Conservation (phyloP, 148 eudicot species). For the Linanthus parryae region DNA sequence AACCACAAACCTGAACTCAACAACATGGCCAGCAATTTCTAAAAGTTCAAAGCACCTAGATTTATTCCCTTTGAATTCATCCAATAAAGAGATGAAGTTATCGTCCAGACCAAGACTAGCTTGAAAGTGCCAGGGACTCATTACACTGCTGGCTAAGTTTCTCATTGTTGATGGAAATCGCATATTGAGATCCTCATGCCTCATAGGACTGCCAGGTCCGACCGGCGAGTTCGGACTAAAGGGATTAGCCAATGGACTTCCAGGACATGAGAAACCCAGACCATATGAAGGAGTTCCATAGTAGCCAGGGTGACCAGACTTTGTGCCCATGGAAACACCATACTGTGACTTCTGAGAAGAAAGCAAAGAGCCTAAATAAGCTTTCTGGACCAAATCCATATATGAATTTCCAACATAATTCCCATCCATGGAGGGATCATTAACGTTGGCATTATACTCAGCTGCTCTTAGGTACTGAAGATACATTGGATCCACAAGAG, state of each 20-base stretch:
- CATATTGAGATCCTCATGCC: conserved; percentile 60
- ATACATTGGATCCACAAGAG: conserved; percentile 55
- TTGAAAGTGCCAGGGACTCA: conserved; percentile 67
- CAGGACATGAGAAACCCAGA: conserved; percentile 66
- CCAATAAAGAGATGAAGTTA: conserved; percentile 57
- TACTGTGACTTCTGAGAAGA: conserved; percentile 69
- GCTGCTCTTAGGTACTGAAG: conserved; percentile 55
- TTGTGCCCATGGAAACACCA: conserved; percentile 39
- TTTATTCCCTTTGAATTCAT: conserved; percentile 76
- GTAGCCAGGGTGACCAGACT: conserved; percentile 55
- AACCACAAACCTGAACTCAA: conserved; percentile 57
- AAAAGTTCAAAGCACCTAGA: conserved; percentile 71
- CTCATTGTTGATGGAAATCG: conserved; percentile 64
- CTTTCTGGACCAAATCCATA: conserved; percentile 71
- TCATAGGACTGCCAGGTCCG: conserved; percentile 57
- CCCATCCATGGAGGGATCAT: conserved; percentile 50
- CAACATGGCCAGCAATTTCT: conserved; percentile 72
- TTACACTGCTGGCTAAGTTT: conserved; percentile 47
- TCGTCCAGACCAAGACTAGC: conserved; percentile 47
- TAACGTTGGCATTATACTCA: conserved; percentile 54
- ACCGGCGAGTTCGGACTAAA: conserved; percentile 68
- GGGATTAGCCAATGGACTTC: conserved; percentile 54
- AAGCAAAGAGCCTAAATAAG: conserved; percentile 60
- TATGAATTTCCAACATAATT: conserved; percentile 41
- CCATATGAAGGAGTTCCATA: conserved; percentile 55